phyloP scores from a whole-genome alignment of 345 rosid species.

The Nasturtium officinale region DNA sequence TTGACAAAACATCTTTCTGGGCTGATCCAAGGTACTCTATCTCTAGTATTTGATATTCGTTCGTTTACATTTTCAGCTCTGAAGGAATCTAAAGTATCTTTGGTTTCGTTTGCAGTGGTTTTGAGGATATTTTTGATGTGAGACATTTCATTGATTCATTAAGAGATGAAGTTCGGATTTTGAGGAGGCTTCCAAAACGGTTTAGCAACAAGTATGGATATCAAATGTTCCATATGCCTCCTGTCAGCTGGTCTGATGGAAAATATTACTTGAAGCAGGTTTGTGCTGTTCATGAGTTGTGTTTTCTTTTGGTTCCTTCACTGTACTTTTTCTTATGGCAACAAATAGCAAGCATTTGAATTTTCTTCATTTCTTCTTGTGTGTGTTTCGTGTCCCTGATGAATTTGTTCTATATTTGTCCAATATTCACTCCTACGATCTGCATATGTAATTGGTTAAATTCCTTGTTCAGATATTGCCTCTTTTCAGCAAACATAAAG shows the following conservation, averaged over 20 bases:
- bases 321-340: background rate
- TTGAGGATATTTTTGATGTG: slow-evolving; percentile 92
- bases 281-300: slow-evolving; percentile 6
- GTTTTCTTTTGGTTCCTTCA: background rate
- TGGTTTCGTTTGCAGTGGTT: slow-evolving; percentile 63
- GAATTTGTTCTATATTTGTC: background rate
- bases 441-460: slow-evolving; percentile 8
- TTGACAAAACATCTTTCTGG: slow-evolving; percentile 97
- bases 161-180: slow-evolving; percentile 88
- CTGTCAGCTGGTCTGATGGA: slow-evolving; percentile 97
- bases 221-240: slow-evolving; percentile 71
- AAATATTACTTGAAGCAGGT: slow-evolving; percentile 92
- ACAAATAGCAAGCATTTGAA: background rate
- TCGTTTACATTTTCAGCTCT: background rate
- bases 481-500: slow-evolving; percentile 66
- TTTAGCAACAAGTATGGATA: slow-evolving; percentile 61
- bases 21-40: slow-evolving; percentile 88
- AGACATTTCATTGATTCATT: slow-evolving; percentile 87
- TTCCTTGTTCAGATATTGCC: slow-evolving; percentile 75
- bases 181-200: slow-evolving; percentile 82
- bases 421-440: background rate
- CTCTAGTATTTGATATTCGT: background rate
- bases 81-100: slow-evolving; percentile 27
- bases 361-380: background rate
- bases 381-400: background rate